Base-by-base conservation (phyloP, 2,329 filamentous ascomycete genomes). In the Neonectria magnoliae region DNA sequence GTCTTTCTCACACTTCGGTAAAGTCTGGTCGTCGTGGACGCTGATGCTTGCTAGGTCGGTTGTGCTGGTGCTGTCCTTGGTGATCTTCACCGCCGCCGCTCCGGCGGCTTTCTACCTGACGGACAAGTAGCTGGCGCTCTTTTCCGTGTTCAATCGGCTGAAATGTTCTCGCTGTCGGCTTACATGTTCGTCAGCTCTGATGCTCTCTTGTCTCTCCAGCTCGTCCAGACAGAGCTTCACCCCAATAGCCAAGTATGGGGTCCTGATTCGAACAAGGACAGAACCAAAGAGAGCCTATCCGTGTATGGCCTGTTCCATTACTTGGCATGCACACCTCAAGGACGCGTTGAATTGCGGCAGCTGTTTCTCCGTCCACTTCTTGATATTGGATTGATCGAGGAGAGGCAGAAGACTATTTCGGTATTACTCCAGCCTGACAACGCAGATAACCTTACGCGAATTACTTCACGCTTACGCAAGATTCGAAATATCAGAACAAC, bases 11-110 rank as follows among this genome's bases (percentile, higher is more conserved):
- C 3, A 14, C 5, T 38, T 9, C 14, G 6, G 9, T 56, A 9
- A 38, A 9, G 29, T 41, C 5, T 1, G 9, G 29, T 20, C 11
- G 10, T 27, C n/a, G 11, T 36, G 38, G 8, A 29, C 10, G n/a
- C 51, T 73, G n/a, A 74, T 36, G 8, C 25, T 38, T n/a, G 16
- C 25, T 60, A 90, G 82, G 83, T 97, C 52, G 92, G 93, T 3
- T 98, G 96, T 78, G 92, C 91, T 27, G 93, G 94, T n/a, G 94
- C 94, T 27, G 81, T 98, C 2, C 80, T 98, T n/a, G 86, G 87
- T 5, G 93, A 97, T 68, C 78, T 98, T 25, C 88, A 93, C 71
- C 88, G 93, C 57, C 73, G 75, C 36, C 72, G 72, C 33, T 86
- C 89, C 42, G 84, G 87, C 3, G 85, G 88, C 38, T 90, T 88